Percentiles rank a stretch among this genome's conserved stretches.
These are phyloP conservation scores for Boletus reticulatus DNA, from an alignment of 768 basidiomycete species.

Conservation along the genomic window DNA sequence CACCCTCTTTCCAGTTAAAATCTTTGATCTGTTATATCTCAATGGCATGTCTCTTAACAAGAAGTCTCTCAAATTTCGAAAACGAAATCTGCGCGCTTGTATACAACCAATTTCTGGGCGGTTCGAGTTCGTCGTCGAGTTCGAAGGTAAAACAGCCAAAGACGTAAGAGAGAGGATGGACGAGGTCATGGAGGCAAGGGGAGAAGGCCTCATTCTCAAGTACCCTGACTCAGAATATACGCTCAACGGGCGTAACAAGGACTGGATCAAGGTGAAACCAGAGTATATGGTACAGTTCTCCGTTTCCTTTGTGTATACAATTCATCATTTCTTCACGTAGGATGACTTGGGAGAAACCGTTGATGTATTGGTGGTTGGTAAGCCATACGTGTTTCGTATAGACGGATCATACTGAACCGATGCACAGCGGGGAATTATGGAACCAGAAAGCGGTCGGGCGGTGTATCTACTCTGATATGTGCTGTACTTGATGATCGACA, in stretches of 20 bases:
- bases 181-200: conserved; percentile 76
- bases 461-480: conserved; percentile 86
- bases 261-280: conserved; percentile 95
- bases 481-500: conserved; percentile 81
- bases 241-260: conserved; percentile 82
- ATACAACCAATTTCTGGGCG: conserved; percentile 72
- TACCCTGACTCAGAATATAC: conserved; percentile 77
- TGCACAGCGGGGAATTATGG: conserved; percentile 84
- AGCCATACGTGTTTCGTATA: conserved; percentile 19
- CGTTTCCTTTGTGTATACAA: background rate
- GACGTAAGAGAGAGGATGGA: conserved; percentile 84
- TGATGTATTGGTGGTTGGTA: conserved; percentile 88
- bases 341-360: conserved; percentile 93
- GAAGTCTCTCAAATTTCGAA: conserved; percentile 71
- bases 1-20: conserved; percentile 68
- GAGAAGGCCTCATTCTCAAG: conserved; percentile 94
- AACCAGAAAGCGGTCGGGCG: conserved; percentile 79
- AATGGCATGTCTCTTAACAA: conserved; percentile 79
- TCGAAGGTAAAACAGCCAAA: conserved; percentile 70
- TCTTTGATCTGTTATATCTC: conserved; percentile 91
- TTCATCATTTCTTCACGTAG: conserved; percentile 34
- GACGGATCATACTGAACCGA: background rate
- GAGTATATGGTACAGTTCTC: conserved; percentile 70
- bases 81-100: conserved; percentile 69
- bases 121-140: conserved; percentile 75